phyloP scores from a whole-genome alignment of 257 asterid genomes.

The Verbascum thapsus region DNA sequence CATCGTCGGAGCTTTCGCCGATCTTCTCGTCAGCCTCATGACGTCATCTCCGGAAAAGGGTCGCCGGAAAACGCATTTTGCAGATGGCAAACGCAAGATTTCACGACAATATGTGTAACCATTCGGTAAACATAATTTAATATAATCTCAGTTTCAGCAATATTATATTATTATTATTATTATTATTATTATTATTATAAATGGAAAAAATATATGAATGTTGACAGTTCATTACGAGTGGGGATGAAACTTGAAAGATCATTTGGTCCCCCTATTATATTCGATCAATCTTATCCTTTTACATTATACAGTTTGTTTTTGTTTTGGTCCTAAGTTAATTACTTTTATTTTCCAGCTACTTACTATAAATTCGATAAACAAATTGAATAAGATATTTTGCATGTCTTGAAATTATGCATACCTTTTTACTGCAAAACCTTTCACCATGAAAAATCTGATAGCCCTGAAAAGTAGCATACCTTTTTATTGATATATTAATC shows the following conservation, averaged over 20 bases:
- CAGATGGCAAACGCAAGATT: slow-evolving; percentile 33
- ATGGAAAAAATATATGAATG: too few relatives aligned
- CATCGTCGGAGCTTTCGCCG: slow-evolving; percentile 87
- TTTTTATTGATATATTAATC: not conserved
- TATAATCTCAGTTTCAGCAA: too few relatives aligned
- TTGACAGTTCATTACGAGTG: slow-evolving; percentile 34
- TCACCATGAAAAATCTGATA: slow-evolving; percentile 13
- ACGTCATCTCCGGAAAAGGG: slow-evolving; percentile 35
- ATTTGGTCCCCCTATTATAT: slow-evolving; percentile 44
- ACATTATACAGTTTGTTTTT: slow-evolving; percentile 2
- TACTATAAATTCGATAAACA: too few relatives aligned
- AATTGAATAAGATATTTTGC: not conserved
- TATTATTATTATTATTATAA: too few relatives aligned
- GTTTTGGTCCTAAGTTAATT: not conserved
- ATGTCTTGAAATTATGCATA: slow-evolving; percentile 19
- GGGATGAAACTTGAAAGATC: slow-evolving; percentile 21
- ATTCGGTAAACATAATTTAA: too few relatives aligned
- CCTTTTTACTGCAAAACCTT: slow-evolving; percentile 31
- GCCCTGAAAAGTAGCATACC: slow-evolving; percentile 23
- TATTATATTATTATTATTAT: slow-evolving; percentile 21
- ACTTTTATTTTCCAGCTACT: not conserved
- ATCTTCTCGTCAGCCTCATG: slow-evolving; percentile 76
- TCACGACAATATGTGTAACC: slow-evolving; percentile 37
- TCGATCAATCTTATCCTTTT: slow-evolving; percentile 37
- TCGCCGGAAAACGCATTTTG: slow-evolving; percentile 34